Base-by-base conservation (phyloP, 108 stramenopile genomes). In the Nitzschia sp. region DNA sequence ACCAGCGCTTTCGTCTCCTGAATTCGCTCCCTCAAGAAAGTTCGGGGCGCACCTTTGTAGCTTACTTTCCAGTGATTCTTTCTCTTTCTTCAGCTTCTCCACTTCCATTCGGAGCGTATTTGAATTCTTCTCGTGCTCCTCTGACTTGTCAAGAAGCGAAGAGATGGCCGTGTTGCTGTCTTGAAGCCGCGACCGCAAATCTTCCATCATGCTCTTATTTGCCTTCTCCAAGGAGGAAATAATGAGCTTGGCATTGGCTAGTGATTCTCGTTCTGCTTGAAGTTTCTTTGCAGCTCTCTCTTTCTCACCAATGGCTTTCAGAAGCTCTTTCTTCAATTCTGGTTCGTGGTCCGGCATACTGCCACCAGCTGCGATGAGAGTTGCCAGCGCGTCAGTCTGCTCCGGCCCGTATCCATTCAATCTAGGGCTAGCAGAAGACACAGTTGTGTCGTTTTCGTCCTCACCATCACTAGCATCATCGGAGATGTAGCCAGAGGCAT, bases 231-330 rank as follows among this genome's bases (percentile, higher is more conserved):
- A 47, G 22, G 82, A 83, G 2, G 86, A 83, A 67, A 87, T 87
- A 25, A 87, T 87, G 80, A 87, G 77, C 54, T 87, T 87, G 38
- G 86, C 86, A 55, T 87, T 83, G 13, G 83, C 86, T 19, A 87
- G 54, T 19, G 78, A 74, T 21, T 83, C 80, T 21, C 65, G 34
- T 64, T 83, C 72, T 17, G 54, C 59, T 48, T 83, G 55, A 15
- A 82, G 61, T 47, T 78, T 69, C 38, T 77, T 73, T 9, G 47
- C 13, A 11, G 76, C 72, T 11, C 21, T 31, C 54, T 79, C 77
- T 30, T 69, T 70, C 31, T 82, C 80, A 0, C 29, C 23, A 16
- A 66, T n/a, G 3, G 64, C 71, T 28, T 76, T 67, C 58, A 76
- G 31, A 2, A 74, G 53, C 50, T 77, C 68, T 6, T 66, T 55